phyloP scores from a whole-genome alignment of 1,284 basidiomycete genomes.

The Apiotrichum akiyoshidainum region DNA sequence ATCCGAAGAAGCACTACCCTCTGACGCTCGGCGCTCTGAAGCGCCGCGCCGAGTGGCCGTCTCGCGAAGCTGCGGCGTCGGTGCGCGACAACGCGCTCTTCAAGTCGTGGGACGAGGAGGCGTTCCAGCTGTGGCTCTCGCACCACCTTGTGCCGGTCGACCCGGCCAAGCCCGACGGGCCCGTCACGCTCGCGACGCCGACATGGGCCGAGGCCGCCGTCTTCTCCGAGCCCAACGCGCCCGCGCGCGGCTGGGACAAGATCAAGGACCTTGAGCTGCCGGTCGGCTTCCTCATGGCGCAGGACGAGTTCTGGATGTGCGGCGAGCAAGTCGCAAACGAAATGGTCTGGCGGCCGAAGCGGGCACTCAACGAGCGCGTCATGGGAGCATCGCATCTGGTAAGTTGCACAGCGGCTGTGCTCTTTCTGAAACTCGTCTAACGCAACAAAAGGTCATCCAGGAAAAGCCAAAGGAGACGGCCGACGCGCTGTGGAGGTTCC shows the following conservation, averaged over 20 bases:
- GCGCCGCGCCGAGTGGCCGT: slow-evolving; percentile 63
- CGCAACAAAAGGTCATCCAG: slow-evolving; percentile 23
- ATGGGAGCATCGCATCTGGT: slow-evolving; percentile 37
- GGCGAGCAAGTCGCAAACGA: slow-evolving; percentile 19
- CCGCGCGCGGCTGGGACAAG: slow-evolving; percentile 39
- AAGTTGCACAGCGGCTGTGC: slow-evolving; percentile 4
- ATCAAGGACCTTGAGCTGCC: slow-evolving; percentile 31
- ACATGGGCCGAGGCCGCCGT: slow-evolving; percentile 36
- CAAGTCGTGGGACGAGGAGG: slow-evolving; percentile 56
- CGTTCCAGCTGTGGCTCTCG: slow-evolving; percentile 65
- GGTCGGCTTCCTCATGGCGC: slow-evolving; percentile 37
- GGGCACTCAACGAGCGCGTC: slow-evolving; percentile 33
- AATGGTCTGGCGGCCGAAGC: slow-evolving; percentile 35
- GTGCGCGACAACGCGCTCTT: slow-evolving; percentile 55
- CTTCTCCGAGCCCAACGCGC: slow-evolving; percentile 31
- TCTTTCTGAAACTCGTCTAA: too few species aligned
- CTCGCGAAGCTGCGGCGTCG: slow-evolving; percentile 60
- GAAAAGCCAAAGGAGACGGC: slow-evolving; percentile 40
- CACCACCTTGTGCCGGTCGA: slow-evolving; percentile 58
- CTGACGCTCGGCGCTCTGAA: slow-evolving; percentile 56
- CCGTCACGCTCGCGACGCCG: slow-evolving; percentile 37
- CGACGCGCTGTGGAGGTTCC: slow-evolving; percentile 33
- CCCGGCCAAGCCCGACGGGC: slow-evolving; percentile 1
- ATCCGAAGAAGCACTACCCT: slow-evolving; percentile 15
- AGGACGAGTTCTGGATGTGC: slow-evolving; percentile 28